Percentiles rank a stretch among this genome's conserved stretches.
These are phyloP conservation scores for Ceratocystis alfenasii DNA, from an alignment of 2,329 filamentous ascomycete genomes.

Conservation along the genomic window DNA sequence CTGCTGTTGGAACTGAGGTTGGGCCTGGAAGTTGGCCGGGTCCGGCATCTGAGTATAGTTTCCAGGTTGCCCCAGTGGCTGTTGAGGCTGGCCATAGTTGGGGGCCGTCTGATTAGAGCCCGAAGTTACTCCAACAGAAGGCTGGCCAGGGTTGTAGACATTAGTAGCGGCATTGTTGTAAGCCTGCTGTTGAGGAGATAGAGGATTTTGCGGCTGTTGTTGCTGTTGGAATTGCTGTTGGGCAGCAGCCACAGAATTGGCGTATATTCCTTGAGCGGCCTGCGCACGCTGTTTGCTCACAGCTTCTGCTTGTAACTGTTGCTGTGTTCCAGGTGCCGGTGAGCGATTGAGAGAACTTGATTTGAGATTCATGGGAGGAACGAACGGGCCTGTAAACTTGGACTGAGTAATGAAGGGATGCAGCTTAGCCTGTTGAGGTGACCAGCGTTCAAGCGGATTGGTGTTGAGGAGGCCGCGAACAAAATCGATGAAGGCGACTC, in stretches of 20 bases:
- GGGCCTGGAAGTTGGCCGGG: slow-evolving; percentile 26
- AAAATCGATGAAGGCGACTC: slow-evolving; percentile 95
- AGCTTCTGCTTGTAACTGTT: slow-evolving; percentile 90
- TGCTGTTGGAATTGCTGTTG: slow-evolving; percentile 22
- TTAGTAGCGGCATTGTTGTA: slow-evolving; percentile 39
- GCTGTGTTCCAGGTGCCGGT: slow-evolving; percentile 82
- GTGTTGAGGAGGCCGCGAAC: slow-evolving; percentile 86
- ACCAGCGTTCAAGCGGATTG: slow-evolving; percentile 94
- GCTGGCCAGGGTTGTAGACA: slow-evolving; percentile 25
- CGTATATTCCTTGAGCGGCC: slow-evolving; percentile 52
- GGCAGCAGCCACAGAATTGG: slow-evolving; percentile 46
- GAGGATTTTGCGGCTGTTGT: slow-evolving; percentile 26
- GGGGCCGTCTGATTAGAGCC: slow-evolving; percentile 13
- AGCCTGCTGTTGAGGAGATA: slow-evolving; percentile 16
- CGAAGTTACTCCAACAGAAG: slow-evolving; percentile 16
- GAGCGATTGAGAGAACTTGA: slow-evolving; percentile 74
- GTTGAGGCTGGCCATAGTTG: slow-evolving; percentile 28
- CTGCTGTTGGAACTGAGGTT: slow-evolving; percentile 65
- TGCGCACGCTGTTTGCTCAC: slow-evolving; percentile 82
- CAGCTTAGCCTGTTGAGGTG: slow-evolving; percentile 89
- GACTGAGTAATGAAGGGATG: slow-evolving; percentile 98
- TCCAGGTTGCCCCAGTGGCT: slow-evolving; percentile 9
- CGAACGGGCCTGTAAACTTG: slow-evolving; percentile 91
- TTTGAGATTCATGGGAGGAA: slow-evolving; percentile 94
- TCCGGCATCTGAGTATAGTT: slow-evolving; percentile 10